Evolutionary conservation across 768 basidiomycete genomes (phyloP), one percentile per base, ranked within the genome.

Genomic region (Pulveroboletus sp.): DNA sequence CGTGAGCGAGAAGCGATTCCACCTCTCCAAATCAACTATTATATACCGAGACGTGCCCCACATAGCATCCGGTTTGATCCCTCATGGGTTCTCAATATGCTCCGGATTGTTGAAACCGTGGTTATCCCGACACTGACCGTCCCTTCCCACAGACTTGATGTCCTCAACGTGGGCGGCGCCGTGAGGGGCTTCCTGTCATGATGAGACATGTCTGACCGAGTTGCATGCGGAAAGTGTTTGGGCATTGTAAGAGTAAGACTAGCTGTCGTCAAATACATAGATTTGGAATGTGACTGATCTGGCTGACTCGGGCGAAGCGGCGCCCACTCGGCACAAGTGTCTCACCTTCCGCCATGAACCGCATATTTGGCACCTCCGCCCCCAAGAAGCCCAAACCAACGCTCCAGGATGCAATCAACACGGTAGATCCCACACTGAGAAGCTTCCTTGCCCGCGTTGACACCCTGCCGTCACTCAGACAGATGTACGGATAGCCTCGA

Each of bases 321-420:
- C 17, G 11, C 17, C 35, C 35, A 10, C n/a, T 19, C 10, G 34
- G 16, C 17, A 27, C 25, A 27, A 27, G n/a, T 1, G n/a, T 7
- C 16, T 20, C 20, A 23, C 38, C 24, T 24, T 16, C 32, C 45
- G 19, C 14, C 61, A 91, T 93, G 90, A 92, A 93, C 66, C 81
- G 90, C 50, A 84, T 93, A 62, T 93, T 93, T 67, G 90, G 90
- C 40, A 62, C 78, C 1, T 85, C 89, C 20, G 56, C 81, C 8
- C 76, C 76, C 68, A 85, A 84, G 71, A 94, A 91, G 64, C 90
- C 94, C 19, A 90, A 91, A 62, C 82, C 95, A 0, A 76, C 75
- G 3, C 80, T 99, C 6, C 83, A 87, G 52, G 97, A 99, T 73
- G 95, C 95, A n/a, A 97, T 99, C 65, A 72, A 80, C 43, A 84